Evolutionary conservation across 2,329 filamentous ascomycete species (phyloP).

Genomic region (Fusarium penzigii): DNA sequence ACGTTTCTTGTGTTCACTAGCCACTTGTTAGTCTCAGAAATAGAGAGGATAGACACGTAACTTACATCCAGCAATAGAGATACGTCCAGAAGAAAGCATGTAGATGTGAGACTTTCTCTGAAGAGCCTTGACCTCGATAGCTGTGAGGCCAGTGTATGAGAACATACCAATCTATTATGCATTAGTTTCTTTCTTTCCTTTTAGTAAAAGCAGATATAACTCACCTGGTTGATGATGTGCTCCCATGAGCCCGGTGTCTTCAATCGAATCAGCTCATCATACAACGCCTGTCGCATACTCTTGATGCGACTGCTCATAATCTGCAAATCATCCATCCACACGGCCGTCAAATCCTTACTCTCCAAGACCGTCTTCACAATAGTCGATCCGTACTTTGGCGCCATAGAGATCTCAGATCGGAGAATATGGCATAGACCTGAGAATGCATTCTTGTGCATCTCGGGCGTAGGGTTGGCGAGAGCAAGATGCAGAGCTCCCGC

Average conservation of each 20-base stretch:
- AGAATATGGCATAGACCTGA: constrained; percentile 62
- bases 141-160: constrained; percentile 79
- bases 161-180: constrained; percentile 89
- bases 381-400: constrained; percentile 86
- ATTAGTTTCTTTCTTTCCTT: not conserved
- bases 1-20: constrained; percentile 74
- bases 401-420: constrained; percentile 94
- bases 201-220: constrained; percentile 1
- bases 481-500: constrained; percentile 95
- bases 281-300: constrained; percentile 79
- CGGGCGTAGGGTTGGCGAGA: constrained; percentile 82
- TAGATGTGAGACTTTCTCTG: constrained; percentile 73
- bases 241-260: constrained; percentile 89
- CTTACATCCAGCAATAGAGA: constrained; percentile 23
- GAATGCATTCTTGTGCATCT: constrained; percentile 7
- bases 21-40: constrained; percentile 50
- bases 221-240: constrained; percentile 78
- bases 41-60: constrained; percentile 35
- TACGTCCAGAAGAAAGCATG: constrained; percentile 47
- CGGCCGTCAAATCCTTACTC: constrained; percentile 72
- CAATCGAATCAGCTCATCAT: constrained; percentile 78
- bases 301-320: constrained; percentile 96
- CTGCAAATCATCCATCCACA: constrained; percentile 88
- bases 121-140: constrained; percentile 70
- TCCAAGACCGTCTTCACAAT: constrained; percentile 87